Percentiles rank a stretch among this genome's conserved stretches.
Conservation (phyloP, 2,329 filamentous ascomycete species). For the Trichophyton schoenleinii region DNA sequence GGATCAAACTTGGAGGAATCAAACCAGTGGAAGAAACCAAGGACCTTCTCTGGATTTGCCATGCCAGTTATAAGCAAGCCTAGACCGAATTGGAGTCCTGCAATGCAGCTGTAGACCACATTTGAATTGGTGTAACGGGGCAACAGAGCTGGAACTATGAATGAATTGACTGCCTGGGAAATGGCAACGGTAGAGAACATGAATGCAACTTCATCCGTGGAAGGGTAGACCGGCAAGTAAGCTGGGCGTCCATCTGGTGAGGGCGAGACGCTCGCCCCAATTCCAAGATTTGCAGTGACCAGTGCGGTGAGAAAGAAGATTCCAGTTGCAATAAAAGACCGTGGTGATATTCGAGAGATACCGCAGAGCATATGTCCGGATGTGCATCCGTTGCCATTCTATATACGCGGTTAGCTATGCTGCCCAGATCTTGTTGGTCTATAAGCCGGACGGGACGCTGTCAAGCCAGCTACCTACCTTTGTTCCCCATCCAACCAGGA, state of each 20-base stretch:
- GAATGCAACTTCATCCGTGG: constrained; percentile 23
- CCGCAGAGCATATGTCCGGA: constrained; percentile 47
- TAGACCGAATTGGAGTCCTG: constrained; percentile 40
- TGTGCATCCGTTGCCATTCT: constrained; percentile 41
- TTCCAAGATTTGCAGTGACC: constrained; percentile 29
- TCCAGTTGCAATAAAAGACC: constrained; percentile 37
- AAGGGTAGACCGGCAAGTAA: constrained; percentile 36
- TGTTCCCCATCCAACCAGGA: constrained; percentile 41
- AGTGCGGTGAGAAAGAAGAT: constrained; percentile 35
- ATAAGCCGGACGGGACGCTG: background rate
- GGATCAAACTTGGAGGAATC: constrained; percentile 38
- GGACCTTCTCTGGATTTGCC: constrained; percentile 39
- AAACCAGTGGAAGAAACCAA: constrained; percentile 38
- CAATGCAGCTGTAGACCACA: constrained; percentile 31
- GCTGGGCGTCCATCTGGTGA: constrained; percentile 32
- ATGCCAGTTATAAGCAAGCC: constrained; percentile 42
- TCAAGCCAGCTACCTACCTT: constrained; percentile 34
- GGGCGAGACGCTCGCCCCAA: constrained; percentile 25
- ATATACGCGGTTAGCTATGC: constrained; percentile 1
- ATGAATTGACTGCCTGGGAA: constrained; percentile 21
- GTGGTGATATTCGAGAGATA: constrained; percentile 37
- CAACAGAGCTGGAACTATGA: constrained; percentile 24
- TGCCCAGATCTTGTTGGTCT: background rate
- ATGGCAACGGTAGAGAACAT: constrained; percentile 23
- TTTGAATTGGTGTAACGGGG: constrained; percentile 22